Conservation (phyloP, 768 basidiomycete genomes). For the Nidularia sp. region DNA sequence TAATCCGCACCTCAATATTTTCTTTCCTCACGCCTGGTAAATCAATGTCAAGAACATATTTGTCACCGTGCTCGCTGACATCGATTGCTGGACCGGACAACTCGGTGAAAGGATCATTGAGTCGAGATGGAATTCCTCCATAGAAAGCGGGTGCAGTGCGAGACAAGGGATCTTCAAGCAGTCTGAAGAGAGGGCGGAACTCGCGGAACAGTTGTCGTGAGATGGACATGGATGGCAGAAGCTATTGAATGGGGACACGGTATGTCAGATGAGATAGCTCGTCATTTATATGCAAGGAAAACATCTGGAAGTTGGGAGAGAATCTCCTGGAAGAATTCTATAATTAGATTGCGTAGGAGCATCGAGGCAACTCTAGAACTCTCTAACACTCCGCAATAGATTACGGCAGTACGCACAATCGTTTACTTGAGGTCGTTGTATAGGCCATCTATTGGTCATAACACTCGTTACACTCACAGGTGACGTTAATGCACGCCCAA, state of each 20-base stretch:
- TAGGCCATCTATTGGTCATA: too few species aligned
- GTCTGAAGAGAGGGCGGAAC: conserved; percentile 69
- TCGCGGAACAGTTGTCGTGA: conserved; percentile 63
- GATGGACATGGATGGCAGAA: conserved; percentile 50
- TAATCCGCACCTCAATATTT: conserved; percentile 65
- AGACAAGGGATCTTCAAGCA: conserved; percentile 68
- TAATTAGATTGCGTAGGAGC: too few species aligned
- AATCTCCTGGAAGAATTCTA: too few species aligned
- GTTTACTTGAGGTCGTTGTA: too few species aligned
- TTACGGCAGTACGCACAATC: too few species aligned
- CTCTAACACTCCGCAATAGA: too few species aligned
- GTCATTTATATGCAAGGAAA: background rate
- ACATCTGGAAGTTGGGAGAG: background rate
- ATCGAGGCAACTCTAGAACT: too few species aligned
- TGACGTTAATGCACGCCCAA: too few species aligned
- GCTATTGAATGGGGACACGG: conserved; percentile 1
- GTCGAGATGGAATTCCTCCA: conserved; percentile 16
- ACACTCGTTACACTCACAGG: too few species aligned
- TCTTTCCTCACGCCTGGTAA: conserved; percentile 78
- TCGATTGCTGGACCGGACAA: conserved; percentile 51
- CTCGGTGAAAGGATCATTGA: conserved; percentile 13
- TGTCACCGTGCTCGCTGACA: conserved; percentile 58
- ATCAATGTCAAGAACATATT: conserved; percentile 72
- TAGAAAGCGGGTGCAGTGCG: conserved; percentile 27
- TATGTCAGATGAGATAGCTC: background rate